Percentiles rank a stretch among this genome's conserved stretches.
Conservation (phyloP, 2,329 filamentous ascomycete species). For the Tolypocladium ophioglossoides region DNA sequence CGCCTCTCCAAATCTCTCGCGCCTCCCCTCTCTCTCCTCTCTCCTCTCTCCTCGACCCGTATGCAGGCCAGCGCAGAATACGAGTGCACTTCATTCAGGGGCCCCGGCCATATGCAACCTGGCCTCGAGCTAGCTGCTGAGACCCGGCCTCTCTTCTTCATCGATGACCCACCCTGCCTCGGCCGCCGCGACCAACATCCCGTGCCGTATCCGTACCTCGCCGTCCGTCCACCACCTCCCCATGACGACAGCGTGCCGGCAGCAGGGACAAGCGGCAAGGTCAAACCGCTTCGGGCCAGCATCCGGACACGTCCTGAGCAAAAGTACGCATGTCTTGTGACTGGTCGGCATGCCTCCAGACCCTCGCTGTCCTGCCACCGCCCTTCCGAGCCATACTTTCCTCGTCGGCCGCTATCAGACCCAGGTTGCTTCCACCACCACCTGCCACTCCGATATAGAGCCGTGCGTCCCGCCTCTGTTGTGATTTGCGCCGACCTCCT, state of each 20-base stretch:
- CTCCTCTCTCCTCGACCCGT: neutral
- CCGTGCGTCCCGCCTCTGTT: neutral
- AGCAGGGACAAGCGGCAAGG: neutral
- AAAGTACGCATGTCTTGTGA: neutral
- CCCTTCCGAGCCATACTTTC: neutral
- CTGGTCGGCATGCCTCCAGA: neutral
- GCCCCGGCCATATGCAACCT: neutral
- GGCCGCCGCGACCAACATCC: neutral
- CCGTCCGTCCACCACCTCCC: neutral
- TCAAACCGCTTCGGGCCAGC: neutral
- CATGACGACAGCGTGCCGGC: neutral
- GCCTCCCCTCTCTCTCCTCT: neutral
- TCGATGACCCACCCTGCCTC: neutral
- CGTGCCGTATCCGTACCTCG: neutral
- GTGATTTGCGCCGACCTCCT: neutral
- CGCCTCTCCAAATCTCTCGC: neutral
- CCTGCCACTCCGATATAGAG: neutral
- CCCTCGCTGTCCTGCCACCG: neutral
- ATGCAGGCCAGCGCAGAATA: neutral
- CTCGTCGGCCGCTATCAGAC: neutral
- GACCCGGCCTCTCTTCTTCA: neutral
- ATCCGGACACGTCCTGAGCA: neutral
- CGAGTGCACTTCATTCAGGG: neutral
- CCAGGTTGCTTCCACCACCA: neutral
- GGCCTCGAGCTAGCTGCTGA: neutral